A percentile compares a stretch with the other conserved stretches of the same genome.
phyloP scores from a whole-genome alignment of 2,329 filamentous ascomycete genomes.

The Pestalotiopsis fici region DNA sequence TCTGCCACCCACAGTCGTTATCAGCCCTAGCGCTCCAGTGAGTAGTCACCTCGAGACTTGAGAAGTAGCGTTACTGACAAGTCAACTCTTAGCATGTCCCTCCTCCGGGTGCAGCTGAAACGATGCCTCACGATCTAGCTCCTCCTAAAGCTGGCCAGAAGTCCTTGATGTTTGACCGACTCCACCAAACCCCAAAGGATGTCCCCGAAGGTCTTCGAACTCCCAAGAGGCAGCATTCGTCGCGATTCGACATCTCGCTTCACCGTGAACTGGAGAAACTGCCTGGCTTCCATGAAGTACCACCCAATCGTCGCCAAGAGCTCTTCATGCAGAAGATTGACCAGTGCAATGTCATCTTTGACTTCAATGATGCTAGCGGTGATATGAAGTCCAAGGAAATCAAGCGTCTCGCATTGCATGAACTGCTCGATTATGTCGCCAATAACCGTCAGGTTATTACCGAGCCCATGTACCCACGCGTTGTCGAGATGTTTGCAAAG shows the following conservation, averaged over 20 bases:
- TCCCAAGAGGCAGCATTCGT: conserved; percentile 95
- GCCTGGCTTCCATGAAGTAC: conserved; percentile 95
- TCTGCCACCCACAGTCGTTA: conserved; percentile 84
- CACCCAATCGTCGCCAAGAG: conserved; percentile 90
- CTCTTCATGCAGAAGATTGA: conserved; percentile 99
- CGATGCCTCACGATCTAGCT: conserved; percentile 95
- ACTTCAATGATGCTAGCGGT: conserved; percentile 96
- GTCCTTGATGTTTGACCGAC: conserved; percentile 82
- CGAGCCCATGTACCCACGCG: conserved; percentile 97
- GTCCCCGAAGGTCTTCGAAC: conserved; percentile 93
- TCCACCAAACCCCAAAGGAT: conserved; percentile 94
- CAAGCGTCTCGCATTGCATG: conserved; percentile 93
- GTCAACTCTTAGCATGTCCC: conserved; percentile 71
- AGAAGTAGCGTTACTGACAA: conserved; percentile 15
- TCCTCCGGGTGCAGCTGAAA: conserved; percentile 90
- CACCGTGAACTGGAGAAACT: conserved; percentile 96
- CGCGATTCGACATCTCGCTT: conserved; percentile 95
- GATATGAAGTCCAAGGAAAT: conserved; percentile 99
- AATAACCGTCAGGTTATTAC: conserved; percentile 99
- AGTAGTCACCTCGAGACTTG: conserved; percentile 35
- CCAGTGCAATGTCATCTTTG: conserved; percentile 99
- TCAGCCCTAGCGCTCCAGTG: conserved; percentile 92
- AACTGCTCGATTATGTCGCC: conserved; percentile 95
- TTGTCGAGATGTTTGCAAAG: conserved; percentile 99
- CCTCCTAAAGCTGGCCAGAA: conserved; percentile 92